Evolutionary conservation across 2,329 filamentous ascomycete species (phyloP), one percentile per base, ranked within the genome.

Genomic region (Diaporthe australafricana): DNA sequence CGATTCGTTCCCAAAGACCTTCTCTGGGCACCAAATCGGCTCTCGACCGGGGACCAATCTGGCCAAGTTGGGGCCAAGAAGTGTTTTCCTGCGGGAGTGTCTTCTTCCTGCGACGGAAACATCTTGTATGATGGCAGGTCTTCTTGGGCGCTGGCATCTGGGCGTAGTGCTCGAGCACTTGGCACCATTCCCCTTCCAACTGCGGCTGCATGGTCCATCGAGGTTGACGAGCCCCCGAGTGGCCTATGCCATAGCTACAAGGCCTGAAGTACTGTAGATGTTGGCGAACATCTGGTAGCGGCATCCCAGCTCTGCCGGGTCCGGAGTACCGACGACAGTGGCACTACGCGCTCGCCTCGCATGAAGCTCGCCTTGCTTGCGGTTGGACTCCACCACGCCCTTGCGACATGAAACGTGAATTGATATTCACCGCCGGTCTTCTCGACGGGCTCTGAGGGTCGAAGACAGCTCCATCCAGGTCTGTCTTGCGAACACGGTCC

Each of bases 401-500:
- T 50, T 65, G 60, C n/a, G n/a, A 65, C 45, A 50, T 65, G 60
- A 65, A 65, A 50, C 60, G 47, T 38, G 45, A 38, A 50, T 38
- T 65, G 60, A 4, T 38, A 50, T 65, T 65, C 60, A 65, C 60
- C 60, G 60, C 60, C 60, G 60, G 60, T 65, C 60, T 65, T 65
- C 45, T 65, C 60, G 30, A 65, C 60, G 60, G 32, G 60, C 45
- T 50, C 32, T 60, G 42, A 50, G 45, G 40, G 60, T 65, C 30
- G 30, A 65, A 38, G 5, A 22, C n/a, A 27, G 38, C 60, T 30
- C 30, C 60, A 50, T 65, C 45, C 35, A 65, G 30, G 60, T 25
- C 56, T 35, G 16, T 50, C 45, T 65, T 65, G 45, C 60, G 60
- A 63, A 63, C 12, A 35, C n/a, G 40, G 42, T 63, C 42, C 60